Evolutionary conservation across 139 green algal species (phyloP), one percentile per base, ranked within the genome.

Genomic region (Pleodorina starrii): DNA sequence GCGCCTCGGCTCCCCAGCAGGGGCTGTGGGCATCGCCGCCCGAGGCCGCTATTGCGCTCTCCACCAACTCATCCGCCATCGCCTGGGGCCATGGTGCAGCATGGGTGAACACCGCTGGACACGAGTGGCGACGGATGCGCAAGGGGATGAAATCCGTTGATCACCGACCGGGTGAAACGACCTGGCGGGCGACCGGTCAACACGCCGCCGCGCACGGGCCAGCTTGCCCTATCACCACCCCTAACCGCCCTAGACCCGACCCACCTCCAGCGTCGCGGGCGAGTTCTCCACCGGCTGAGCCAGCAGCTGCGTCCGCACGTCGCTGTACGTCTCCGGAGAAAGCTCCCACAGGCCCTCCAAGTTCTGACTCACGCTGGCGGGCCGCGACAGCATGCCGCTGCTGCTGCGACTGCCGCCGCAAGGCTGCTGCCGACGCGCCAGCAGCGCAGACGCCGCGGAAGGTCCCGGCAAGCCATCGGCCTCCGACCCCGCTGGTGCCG

Each of bases 341-440:
- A 86, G 79, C 32, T 86, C 63, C 79, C 79, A 86, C 57, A 86
- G 27, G 19, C 79, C 79, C 17, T 86, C 79, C 79, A 86, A 60
- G 51, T 85, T 85, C 16, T 43, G 23, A 36, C 38, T 54, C 21
- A 38, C 40, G 35, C 29, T 44, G 35, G 35, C 16, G 7, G 54
- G 29, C 29, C 5, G 25, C 21, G 54, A 66, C 25, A 66, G 9
- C 32, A 46, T 43, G 32, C 46, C 32, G 68, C 68, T 76, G 68
- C 36, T 48, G 68, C 68, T 76, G 68, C 68, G 46, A 21, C 66
- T 44, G 32, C 35, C 16, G 63, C 63, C 27, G 27, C 29, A 66
- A 32, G 54, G 63, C 68, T 76, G 68, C 68, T 44, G 35, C 68
- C 68, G 68, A n/a, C 68, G 68, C n/a, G n/a, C n/a, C 35, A 76